Percentiles rank a stretch among this genome's conserved stretches.
Evolutionary conservation across 179 eudicot genomes (phyloP).

Genomic region (Beta lomatogona): DNA sequence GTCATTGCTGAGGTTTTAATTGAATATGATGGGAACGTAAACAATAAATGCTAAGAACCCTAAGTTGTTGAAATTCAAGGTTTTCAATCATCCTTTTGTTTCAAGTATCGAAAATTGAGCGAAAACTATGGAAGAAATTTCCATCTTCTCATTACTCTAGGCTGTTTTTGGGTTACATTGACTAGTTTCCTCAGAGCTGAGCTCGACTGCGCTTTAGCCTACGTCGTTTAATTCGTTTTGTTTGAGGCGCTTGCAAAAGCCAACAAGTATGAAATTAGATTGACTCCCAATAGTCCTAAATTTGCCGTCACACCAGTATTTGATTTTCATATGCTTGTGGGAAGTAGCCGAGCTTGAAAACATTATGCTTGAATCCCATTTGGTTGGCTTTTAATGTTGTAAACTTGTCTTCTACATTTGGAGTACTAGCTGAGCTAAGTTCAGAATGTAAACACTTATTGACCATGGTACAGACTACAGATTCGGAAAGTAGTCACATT

Average conservation of each 20-base stretch:
- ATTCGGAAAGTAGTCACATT: not conserved
- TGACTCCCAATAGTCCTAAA: no score
- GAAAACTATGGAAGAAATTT: not conserved
- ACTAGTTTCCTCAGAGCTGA: no score
- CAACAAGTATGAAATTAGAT: not conserved
- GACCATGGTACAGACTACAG: no score
- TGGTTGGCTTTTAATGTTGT: not conserved
- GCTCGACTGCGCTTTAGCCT: not conserved
- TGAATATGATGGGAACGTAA: not conserved
- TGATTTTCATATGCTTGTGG: no score
- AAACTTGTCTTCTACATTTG: not conserved
- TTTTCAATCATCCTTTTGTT: not conserved
- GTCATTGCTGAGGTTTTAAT: not conserved
- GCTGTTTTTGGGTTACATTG: not conserved
- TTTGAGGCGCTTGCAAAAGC: not conserved
- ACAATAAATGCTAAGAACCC: not conserved
- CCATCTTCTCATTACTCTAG: not conserved
- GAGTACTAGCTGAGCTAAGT: not conserved
- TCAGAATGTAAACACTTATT: not conserved
- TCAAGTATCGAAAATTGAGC: not conserved
- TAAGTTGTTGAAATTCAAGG: not conserved
- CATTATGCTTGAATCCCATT: no score
- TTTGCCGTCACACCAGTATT: not conserved
- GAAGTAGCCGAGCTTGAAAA: no score
- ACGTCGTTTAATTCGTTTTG: not conserved